Percentiles rank a stretch among this genome's conserved stretches.
Evolutionary conservation across 768 basidiomycete genomes (phyloP).

Genomic region (Mrakia frigida): DNA sequence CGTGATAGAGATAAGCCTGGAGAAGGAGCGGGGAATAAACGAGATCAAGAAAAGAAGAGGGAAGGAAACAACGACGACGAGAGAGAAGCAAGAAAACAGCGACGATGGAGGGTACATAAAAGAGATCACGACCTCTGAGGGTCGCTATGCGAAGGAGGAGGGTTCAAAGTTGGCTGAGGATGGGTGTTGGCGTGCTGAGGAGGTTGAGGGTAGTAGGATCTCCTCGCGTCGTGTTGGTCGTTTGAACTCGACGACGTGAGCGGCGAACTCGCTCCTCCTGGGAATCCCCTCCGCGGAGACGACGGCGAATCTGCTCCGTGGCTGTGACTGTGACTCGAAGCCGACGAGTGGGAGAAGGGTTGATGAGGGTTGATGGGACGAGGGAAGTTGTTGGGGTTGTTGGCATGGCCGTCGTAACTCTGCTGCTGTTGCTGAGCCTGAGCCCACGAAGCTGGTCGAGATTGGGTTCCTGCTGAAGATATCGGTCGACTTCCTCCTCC

Average conservation of each 20-base stretch:
- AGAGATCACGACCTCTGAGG: neutral
- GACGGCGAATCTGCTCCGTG: slow-evolving; percentile 2
- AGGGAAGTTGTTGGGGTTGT: neutral
- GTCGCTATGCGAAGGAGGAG: neutral
- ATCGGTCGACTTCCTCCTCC: neutral
- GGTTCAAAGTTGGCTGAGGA: neutral
- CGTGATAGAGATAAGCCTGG: neutral
- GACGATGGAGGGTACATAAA: neutral
- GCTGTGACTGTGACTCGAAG: neutral
- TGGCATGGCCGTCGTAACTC: neutral
- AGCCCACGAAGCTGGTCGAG: slow-evolving; percentile 21
- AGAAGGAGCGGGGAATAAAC: too few relatives aligned
- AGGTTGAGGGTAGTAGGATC: slow-evolving; percentile 16
- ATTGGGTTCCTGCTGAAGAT: neutral
- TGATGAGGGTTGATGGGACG: neutral
- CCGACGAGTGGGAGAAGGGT: slow-evolving; percentile 12
- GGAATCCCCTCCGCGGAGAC: neutral
- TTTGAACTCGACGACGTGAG: neutral
- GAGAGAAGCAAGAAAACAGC: neutral
- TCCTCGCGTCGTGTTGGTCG: slow-evolving; percentile 13
- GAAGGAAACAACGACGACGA: neutral
- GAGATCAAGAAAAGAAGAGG: neutral
- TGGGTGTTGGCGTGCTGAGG: slow-evolving; percentile 2
- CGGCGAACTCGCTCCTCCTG: neutral
- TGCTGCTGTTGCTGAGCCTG: slow-evolving; percentile 1